phyloP scores from a whole-genome alignment of 345 rosid species.

The Boechera divaricarpa region DNA sequence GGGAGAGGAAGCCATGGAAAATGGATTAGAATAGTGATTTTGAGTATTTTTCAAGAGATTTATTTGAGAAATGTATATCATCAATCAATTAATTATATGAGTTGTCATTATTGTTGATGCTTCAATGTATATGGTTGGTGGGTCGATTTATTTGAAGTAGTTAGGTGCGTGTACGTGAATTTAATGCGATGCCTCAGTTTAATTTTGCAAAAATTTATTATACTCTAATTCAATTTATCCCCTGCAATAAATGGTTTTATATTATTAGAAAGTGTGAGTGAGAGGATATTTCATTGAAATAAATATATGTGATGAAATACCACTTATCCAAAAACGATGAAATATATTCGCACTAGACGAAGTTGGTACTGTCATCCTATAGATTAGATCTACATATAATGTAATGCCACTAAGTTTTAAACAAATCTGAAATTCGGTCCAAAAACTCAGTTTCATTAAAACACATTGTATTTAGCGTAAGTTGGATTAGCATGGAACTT shows the following conservation, averaged over 20 bases:
- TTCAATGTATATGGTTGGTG: slow-evolving; percentile 40
- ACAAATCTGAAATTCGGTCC: neutral
- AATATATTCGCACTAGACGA: neutral
- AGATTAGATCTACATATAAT: neutral
- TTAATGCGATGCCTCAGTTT: slow-evolving; percentile 33
- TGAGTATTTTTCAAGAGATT: neutral
- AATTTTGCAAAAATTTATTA: neutral
- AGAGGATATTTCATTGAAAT: neutral
- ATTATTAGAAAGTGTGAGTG: neutral
- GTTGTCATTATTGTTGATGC: slow-evolving; percentile 39
- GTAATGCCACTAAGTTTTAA: neutral
- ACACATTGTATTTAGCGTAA: neutral
- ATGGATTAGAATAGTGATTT: neutral
- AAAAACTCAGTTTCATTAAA: too few species aligned
- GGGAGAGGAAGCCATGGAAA: slow-evolving; percentile 40
- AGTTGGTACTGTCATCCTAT: neutral
- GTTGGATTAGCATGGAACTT: slow-evolving; percentile 10
- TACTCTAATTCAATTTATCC: neutral
- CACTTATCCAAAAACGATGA: neutral
- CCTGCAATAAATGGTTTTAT: slow-evolving; percentile 3
- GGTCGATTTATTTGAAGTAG: slow-evolving; percentile 38
- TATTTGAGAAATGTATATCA: slow-evolving; percentile 23
- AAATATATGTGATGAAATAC: neutral
- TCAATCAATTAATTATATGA: slow-evolving; percentile 20
- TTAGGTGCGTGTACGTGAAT: slow-evolving; percentile 35